phyloP scores from a whole-genome alignment of 2,329 filamentous ascomycete genomes.

The Lasiodiplodia theobromae region DNA sequence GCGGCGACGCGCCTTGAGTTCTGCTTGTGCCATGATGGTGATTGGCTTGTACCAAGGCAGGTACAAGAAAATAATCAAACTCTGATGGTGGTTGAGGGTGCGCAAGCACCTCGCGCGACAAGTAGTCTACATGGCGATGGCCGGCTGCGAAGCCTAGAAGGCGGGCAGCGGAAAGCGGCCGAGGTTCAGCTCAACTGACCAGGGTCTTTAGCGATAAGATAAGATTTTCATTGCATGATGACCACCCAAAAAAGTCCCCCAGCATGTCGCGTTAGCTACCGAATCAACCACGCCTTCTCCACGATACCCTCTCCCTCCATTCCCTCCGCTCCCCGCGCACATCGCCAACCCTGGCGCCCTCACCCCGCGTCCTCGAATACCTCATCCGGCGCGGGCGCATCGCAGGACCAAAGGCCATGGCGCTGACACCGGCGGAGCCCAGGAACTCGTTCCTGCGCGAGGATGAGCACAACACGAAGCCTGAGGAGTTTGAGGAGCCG shows the following conservation, averaged over 20 bases:
- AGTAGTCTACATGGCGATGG: constrained; percentile 1
- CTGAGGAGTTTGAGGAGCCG: constrained; percentile 51
- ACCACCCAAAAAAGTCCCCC: constrained; percentile 21
- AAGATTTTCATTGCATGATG: constrained; percentile 14
- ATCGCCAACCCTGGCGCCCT: constrained; percentile 53
- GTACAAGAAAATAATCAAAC: too few relatives aligned
- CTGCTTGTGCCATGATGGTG: constrained; percentile 22
- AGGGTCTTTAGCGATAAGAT: constrained; percentile 13
- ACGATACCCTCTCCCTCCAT: background rate
- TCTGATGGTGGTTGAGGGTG: background rate
- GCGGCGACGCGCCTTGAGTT: constrained; percentile 66
- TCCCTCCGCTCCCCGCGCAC: background rate
- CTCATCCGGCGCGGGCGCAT: constrained; percentile 57
- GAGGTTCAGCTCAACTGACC: constrained; percentile 5
- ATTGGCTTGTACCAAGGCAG: background rate
- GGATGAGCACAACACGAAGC: constrained; percentile 10
- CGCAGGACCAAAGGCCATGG: constrained; percentile 51
- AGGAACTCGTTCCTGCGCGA: constrained; percentile 34
- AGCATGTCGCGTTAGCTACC: background rate
- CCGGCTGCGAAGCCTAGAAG: background rate
- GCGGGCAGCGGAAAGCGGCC: constrained; percentile 12
- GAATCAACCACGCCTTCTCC: background rate
- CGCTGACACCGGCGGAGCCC: constrained; percentile 44
- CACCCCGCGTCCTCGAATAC: constrained; percentile 59
- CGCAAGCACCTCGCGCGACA: background rate